Evolutionary conservation across 2,329 filamentous ascomycete species (phyloP).

Genomic region (Claviceps cyperi): DNA sequence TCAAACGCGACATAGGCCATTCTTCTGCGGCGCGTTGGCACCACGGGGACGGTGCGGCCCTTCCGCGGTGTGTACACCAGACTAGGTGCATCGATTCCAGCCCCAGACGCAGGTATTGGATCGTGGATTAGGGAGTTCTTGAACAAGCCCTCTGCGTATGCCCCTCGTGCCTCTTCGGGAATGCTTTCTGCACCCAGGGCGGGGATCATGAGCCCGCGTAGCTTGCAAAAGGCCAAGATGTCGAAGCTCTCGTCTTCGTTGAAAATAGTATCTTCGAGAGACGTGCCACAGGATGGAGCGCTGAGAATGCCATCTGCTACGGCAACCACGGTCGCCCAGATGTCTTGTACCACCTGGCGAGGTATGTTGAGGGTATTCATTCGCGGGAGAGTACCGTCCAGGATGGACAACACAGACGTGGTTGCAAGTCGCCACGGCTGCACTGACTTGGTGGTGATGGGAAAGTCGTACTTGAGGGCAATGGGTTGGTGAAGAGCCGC

Average conservation of each 20-base stretch:
- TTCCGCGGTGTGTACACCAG: constrained; percentile 53
- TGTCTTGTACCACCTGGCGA: constrained; percentile 32
- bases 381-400: constrained; percentile 50
- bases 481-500: constrained; percentile 57
- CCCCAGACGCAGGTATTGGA: constrained; percentile 36
- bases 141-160: constrained; percentile 67
- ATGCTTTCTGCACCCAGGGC: constrained; percentile 52
- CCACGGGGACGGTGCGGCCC: constrained; percentile 57
- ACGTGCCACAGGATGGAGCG: constrained; percentile 40
- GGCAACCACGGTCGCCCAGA: constrained; percentile 57
- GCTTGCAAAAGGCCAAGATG: constrained; percentile 53
- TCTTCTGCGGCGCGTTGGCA: constrained; percentile 47
- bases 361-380: constrained; percentile 35
- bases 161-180: constrained; percentile 49
- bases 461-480: constrained; percentile 65
- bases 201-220: constrained; percentile 61
- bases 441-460: constrained; percentile 52
- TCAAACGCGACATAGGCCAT: constrained; percentile 74
- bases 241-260: constrained; percentile 67
- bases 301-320: constrained; percentile 56
- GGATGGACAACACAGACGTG: constrained; percentile 50
- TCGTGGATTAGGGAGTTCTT: constrained; percentile 67
- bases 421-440: constrained; percentile 74
- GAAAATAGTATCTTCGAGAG: constrained; percentile 33
- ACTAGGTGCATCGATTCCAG: constrained; percentile 34